These are phyloP conservation scores for Dactylellina haptotyla DNA, from an alignment of 2,329 filamentous ascomycete species.

Conservation along the genomic window DNA sequence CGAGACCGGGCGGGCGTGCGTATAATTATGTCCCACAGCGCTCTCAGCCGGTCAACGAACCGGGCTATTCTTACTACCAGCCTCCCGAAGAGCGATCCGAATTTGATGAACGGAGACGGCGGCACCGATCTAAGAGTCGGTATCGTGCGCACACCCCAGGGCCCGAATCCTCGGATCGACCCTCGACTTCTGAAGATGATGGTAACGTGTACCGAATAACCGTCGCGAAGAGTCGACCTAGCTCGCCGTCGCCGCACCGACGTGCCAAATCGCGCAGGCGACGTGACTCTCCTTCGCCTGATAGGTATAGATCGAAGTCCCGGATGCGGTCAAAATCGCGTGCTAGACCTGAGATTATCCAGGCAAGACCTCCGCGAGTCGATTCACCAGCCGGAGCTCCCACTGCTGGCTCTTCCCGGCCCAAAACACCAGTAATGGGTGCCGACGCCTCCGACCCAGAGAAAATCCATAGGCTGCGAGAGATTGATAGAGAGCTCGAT, in stretches of 20 bases:
- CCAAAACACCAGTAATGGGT: conserved; percentile 41
- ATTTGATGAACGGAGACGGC: conserved; percentile 27
- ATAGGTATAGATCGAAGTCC: conserved; percentile 30
- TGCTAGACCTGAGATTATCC: conserved; percentile 40
- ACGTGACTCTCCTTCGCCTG: conserved; percentile 31
- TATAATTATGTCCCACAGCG: conserved; percentile 18
- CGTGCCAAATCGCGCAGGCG: conserved; percentile 38
- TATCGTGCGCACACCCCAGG: conserved; percentile 35
- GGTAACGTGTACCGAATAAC: conserved; percentile 10
- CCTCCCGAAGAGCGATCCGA: conserved; percentile 16
- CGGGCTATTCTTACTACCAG: conserved; percentile 15
- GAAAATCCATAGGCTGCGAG: conserved; percentile 4
- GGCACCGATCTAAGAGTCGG: conserved; percentile 26
- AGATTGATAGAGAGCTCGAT: conserved; percentile 27
- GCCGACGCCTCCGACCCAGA: conserved; percentile 7
- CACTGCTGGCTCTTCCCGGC: conserved; percentile 20
- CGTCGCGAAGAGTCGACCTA: conserved; percentile 24
- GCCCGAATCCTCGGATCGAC: conserved; percentile 14
- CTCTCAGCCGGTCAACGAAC: conserved; percentile 23
- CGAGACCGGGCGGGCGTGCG: conserved; percentile 8
- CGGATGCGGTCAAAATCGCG: conserved; percentile 43
- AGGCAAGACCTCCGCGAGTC: neutral
- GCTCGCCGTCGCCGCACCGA: conserved; percentile 29
- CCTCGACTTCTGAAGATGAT: conserved; percentile 20
- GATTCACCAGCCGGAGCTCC: conserved; percentile 1